Conservation (phyloP, 148 eudicot species). For the Camellia sinensis region DNA sequence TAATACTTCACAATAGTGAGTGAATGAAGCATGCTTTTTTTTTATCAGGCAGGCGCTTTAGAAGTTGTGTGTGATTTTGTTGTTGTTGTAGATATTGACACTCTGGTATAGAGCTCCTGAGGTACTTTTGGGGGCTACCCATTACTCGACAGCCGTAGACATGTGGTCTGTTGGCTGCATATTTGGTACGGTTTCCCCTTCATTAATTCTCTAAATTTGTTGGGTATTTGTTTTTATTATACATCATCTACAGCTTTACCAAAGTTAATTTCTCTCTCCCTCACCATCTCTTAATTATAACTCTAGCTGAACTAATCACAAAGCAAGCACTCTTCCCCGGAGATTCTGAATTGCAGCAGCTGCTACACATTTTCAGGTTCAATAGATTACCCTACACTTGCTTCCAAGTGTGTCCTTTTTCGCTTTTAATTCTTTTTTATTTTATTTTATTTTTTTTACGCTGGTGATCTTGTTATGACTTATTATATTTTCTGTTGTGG, state of each 20-base stretch:
- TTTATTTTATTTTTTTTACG: background rate
- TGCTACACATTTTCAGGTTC: conserved; percentile 96
- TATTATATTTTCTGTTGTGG: background rate
- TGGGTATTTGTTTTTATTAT: background rate
- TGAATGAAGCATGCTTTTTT: no score
- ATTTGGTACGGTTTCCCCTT: conserved; percentile 53
- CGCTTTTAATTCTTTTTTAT: background rate
- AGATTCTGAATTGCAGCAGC: conserved; percentile 93
- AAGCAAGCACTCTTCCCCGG: conserved; percentile 77
- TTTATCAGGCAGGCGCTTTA: background rate
- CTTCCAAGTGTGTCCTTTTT: background rate
- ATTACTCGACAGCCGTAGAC: conserved; percentile 92
- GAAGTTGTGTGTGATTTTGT: background rate
- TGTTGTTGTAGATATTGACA: conserved; percentile 66
- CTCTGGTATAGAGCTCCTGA: conserved; percentile 98
- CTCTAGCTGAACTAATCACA: conserved; percentile 73
- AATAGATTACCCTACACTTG: background rate
- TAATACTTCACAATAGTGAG: background rate
- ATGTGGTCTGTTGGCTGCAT: conserved; percentile 99
- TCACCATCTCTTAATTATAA: background rate
- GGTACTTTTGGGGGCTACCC: conserved; percentile 86
- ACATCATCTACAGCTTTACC: background rate
- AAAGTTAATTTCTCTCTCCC: background rate
- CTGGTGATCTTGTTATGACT: background rate
- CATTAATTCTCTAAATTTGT: background rate